phyloP scores from a whole-genome alignment of 176 grass and related monocot genomes.

The Thalia dealbata region DNA sequence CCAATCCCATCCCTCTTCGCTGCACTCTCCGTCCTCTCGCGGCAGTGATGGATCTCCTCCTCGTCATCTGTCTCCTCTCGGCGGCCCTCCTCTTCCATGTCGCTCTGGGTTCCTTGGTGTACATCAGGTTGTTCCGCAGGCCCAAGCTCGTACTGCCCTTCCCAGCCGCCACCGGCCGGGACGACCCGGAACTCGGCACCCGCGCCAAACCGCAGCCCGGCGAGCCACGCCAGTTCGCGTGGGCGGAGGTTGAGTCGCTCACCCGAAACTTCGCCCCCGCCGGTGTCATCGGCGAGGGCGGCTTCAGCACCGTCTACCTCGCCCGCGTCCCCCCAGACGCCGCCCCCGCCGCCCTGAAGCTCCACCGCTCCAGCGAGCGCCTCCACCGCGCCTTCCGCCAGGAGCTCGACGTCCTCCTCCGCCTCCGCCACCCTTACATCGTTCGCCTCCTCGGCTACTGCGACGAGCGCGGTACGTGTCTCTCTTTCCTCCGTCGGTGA shows the following conservation, averaged over 20 bases:
- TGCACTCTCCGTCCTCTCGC: background rate
- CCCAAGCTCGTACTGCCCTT: background rate
- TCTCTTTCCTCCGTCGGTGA: background rate
- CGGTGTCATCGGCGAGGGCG: constrained; percentile 8
- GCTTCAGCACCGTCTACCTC: constrained; percentile 17
- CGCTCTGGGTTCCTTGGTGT: background rate
- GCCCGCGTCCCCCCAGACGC: background rate
- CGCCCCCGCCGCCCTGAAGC: background rate
- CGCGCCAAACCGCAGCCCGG: background rate
- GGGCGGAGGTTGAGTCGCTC: constrained; percentile 6
- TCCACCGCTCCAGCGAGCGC: constrained; percentile 9
- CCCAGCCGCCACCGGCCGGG: background rate
- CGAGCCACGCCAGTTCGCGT: background rate
- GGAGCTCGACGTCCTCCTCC: constrained; percentile 9
- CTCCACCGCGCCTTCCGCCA: constrained; percentile 5
- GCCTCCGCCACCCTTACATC: constrained; percentile 1
- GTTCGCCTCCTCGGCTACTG: constrained; percentile 12
- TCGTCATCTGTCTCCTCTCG: background rate
- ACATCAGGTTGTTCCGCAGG: background rate
- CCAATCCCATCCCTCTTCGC: background rate
- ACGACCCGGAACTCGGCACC: constrained; percentile 1
- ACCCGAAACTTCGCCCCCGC: background rate
- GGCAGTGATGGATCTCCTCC: background rate
- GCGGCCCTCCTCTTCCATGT: background rate
- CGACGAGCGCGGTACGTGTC: background rate